Evolutionary conservation across 2,329 filamentous ascomycete species (phyloP).

Genomic region (Neonectria neomacrospora): DNA sequence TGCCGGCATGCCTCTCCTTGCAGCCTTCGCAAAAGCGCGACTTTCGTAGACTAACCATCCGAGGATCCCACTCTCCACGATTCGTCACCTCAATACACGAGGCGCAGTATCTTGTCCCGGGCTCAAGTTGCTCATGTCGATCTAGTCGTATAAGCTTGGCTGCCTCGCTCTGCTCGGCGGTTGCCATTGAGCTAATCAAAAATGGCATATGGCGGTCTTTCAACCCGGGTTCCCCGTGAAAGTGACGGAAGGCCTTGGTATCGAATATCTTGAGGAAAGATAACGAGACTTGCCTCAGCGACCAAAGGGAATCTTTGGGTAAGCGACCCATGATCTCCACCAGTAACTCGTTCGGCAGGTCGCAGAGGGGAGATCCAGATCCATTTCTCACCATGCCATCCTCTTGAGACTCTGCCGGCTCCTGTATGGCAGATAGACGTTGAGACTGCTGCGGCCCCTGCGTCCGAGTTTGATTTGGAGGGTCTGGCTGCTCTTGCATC

Average conservation of each 20-base stretch:
- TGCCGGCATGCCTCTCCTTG: background rate
- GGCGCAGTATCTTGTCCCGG: background rate
- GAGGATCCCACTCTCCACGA: background rate
- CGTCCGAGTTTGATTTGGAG: background rate
- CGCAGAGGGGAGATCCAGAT: background rate
- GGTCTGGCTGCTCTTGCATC: background rate
- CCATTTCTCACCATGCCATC: background rate
- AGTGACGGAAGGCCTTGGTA: background rate
- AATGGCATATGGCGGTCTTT: constrained; percentile 2
- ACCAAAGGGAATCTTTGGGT: background rate
- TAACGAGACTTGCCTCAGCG: background rate
- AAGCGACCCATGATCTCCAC: background rate
- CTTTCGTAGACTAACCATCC: background rate
- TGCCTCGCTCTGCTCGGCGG: background rate
- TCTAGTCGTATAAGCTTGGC: background rate
- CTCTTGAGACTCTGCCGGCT: background rate
- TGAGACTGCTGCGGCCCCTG: background rate
- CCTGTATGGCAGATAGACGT: background rate
- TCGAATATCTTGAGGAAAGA: constrained; percentile 2
- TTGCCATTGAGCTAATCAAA: background rate
- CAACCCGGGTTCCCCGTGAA: background rate
- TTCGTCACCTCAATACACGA: background rate
- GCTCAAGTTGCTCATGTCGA: background rate
- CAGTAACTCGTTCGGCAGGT: background rate
- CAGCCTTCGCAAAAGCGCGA: constrained; percentile 10